Evolutionary conservation across 768 basidiomycete species (phyloP), one percentile per base, ranked within the genome.

Genomic region (Tulasnella calospora): DNA sequence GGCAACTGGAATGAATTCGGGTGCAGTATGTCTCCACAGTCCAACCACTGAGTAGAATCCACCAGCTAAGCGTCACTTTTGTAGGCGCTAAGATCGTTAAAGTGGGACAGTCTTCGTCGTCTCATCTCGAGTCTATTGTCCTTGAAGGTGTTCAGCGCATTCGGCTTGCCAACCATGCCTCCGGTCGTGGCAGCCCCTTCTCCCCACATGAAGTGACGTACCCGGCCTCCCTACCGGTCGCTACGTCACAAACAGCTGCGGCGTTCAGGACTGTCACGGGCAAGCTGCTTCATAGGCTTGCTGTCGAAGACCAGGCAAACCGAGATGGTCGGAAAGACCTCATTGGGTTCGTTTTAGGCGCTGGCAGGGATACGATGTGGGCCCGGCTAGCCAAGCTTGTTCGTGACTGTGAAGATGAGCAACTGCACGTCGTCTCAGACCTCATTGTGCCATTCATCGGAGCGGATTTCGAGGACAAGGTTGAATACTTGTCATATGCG

Each of bases 81-180:
- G 33, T 78, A 79, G 89, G 91, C 13, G 91, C 93, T 13, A 89
- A 92, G 41, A 88, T 95, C 57, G 85, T 92, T 8, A 89, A 92
- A 15, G 86, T 95, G 72, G 89, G 91, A 55, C 88, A 89, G 30
- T 90, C 94, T 0, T 86, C 89, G 73, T 85, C 87, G 15, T 86
- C 86, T 73, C 88, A 91, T 79, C 88, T 90, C 9, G 92, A 91
- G 83, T 84, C 92, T 23, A 87, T 94, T 75, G 90, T 90, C 13
- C 86, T 95, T 15, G 91, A 92, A 67, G 94, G 94, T 61, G 85
- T 93, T 70, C 87, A 90, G 7, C 88, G 94, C 71, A 84, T 94
- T 30, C 88, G 88, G 77, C 86, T 94, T 46, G 84, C 88, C 61
- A 80, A 84, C 8, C 82, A 83, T 47, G 17, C 81, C 77, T 79